These are phyloP conservation scores for Linum usitatissimum DNA, from an alignment of 345 rosid species.

Conservation along the genomic window DNA sequence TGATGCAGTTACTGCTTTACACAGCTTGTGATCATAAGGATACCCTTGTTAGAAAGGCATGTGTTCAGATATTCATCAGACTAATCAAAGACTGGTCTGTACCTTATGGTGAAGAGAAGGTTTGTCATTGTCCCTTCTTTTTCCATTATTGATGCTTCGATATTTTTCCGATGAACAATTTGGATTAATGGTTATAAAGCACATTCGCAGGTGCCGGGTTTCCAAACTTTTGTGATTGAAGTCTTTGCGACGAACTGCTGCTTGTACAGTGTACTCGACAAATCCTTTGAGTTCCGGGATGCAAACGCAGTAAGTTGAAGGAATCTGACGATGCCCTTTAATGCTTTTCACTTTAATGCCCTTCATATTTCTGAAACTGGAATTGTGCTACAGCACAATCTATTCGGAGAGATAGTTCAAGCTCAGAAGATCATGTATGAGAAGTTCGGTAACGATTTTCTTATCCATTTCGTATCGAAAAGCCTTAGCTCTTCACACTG, in stretches of 20 bases:
- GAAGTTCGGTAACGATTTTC: conserved; percentile 73
- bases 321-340: neutral
- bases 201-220: conserved; percentile 67
- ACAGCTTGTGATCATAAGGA: conserved; percentile 74
- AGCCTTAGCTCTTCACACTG: conserved; percentile 43
- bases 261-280: conserved; percentile 72
- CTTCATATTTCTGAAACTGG: neutral
- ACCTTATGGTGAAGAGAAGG: conserved; percentile 59
- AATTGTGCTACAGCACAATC: conserved; percentile 41
- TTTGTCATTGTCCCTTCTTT: conserved; percentile 13
- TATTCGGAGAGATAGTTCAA: conserved; percentile 77
- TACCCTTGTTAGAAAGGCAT: conserved; percentile 63
- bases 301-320: conserved; percentile 67
- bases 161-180: conserved; percentile 4
- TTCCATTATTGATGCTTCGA: neutral
- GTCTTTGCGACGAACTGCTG: conserved; percentile 72
- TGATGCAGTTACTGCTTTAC: conserved; percentile 60
- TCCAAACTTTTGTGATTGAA: conserved; percentile 61
- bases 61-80: conserved; percentile 82
- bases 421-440: conserved; percentile 95
- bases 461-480: conserved; percentile 46
- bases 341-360: neutral
- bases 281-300: conserved; percentile 77
- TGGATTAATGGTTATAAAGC: conserved; percentile 10
- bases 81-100: conserved; percentile 87